Conservation (phyloP, 2,329 filamentous ascomycete species). For the Blastomyces emzantsi region DNA sequence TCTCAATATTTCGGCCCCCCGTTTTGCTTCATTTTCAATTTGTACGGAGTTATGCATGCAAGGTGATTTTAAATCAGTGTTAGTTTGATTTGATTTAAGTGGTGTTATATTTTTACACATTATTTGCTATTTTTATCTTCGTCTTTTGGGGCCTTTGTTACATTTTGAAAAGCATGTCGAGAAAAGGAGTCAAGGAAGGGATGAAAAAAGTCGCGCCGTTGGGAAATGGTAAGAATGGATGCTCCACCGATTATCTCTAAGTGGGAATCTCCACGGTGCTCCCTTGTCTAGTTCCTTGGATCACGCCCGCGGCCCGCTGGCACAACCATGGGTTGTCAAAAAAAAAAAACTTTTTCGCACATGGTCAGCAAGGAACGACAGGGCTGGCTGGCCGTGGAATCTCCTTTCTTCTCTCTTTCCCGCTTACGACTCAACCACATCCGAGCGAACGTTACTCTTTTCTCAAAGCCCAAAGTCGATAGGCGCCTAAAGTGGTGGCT, state of each 20-base stretch:
- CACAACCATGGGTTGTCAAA: not conserved
- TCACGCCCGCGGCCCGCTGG: conserved; percentile 1
- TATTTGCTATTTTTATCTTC: not conserved
- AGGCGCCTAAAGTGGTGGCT: not conserved
- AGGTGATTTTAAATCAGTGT: not conserved
- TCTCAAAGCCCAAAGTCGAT: not conserved
- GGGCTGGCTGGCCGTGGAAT: not conserved
- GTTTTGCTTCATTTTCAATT: not conserved
- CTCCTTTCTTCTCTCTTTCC: not conserved
- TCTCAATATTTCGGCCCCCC: not conserved
- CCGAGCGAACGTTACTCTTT: not conserved
- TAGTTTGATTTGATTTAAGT: not conserved
- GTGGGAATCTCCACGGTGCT: not conserved
- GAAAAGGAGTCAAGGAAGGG: not conserved
- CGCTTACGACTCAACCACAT: not conserved
- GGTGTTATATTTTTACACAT: not conserved
- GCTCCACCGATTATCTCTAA: not conserved
- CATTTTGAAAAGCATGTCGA: too few relatives aligned
- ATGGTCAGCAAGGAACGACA: not conserved
- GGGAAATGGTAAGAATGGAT: not conserved
- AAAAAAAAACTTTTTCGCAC: not conserved
- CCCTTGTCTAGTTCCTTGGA: not conserved
- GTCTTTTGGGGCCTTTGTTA: not conserved
- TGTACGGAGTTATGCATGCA: not conserved
- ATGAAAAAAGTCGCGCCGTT: not conserved